Base-by-base conservation (phyloP, 1,284 basidiomycete genomes). In the Ustilago bromivora region DNA sequence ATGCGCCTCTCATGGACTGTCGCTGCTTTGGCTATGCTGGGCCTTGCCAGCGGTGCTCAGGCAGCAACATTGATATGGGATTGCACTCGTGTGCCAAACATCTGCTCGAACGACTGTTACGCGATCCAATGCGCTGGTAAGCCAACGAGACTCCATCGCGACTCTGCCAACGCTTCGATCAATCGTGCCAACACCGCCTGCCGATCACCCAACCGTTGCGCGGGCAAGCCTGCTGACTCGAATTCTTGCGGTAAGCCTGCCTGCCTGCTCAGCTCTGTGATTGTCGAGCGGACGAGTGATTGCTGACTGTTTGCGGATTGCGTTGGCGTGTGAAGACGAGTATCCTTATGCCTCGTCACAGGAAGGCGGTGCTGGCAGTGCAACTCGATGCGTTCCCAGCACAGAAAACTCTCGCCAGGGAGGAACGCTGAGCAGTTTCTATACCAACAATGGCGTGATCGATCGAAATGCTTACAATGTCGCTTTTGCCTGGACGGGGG, bases 61-160 rank as follows among this genome's bases (percentile, higher is more conserved):
- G 61, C 69, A 1, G 76, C 72, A 23, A 80, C 79, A 0, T 36
- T 80, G 35, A 79, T 74, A 15, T 80, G 79, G 66, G 79, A 80
- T 40, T 80, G 78, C 67, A 62, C 75, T 0, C 76, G 75, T 32
- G 68, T 81, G 13, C 80, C 80, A 52, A 82, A 81, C 73, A 82
- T 82, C 66, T 82, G 80, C 64, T 68, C 64, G 12, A 82, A 82
- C 59, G 69, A 74, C 59, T 72, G 71, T 60, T 80, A 66, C 59
- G 80, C 78, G 19, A 80, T 82, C 52, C 69, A 72, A 31, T 82
- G 80, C 43, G 49, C 60, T 12, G 67, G 67, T 43, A 77, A 75
- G 41, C 79, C 79, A 17, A 70, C 76, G 19, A 64, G 60, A n/a
- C 73, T 82, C 10, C 76, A 81, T 54, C 72, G 80, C 34, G 76